Base-by-base conservation (phyloP, 148 eudicot species). In the Rhododendron vialii region DNA sequence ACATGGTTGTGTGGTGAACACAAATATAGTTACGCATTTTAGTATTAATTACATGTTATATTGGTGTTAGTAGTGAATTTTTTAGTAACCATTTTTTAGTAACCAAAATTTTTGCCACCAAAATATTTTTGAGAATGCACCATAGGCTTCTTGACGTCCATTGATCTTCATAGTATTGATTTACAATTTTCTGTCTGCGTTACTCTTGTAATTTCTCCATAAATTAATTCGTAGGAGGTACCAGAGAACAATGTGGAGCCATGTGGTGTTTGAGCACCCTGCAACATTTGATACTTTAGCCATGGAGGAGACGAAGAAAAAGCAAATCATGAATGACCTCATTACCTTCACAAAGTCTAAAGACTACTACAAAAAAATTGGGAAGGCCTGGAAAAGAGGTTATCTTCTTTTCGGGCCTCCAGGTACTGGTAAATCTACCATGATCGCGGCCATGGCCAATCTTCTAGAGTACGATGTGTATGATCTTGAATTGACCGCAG, bases 371-470 rank as follows among this genome's bases (percentile, higher is more conserved):
- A 41, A 81, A 0, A 65, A 82, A 51, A 90, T 92, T n/a, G 95
- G 95, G 0, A 92, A 85, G 85, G 82, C 94, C 0, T 92, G 95
- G 95, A 93, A 93, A 55, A 88, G 95, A 0, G 94, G 94, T 12
- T 93, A 93, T 81, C 93, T 93, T 30, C 91, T 93, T 5, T 89
- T 85, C 43, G 95, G 95, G 10, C 95, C 95, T 5, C 95, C 94
- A 5, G 93, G 95, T 1, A 92, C 94, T 0, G 94, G 94, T 0
- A 92, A 92, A 83, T 93, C 95, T 5, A 91, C 94, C 1, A 89
- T 93, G 94, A 88, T 93, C 24, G 95, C 93, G 0, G 94, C 93
- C n/a, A 93, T 93, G 88, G 94, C 95, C 4, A 93, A 93, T 84
- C 59, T 92, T 0, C 28, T 93, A 47, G 90, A 83, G 22, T 93